Evolutionary conservation across 257 asterid species (phyloP), one percentile per base, ranked within the genome.

Genomic region (Primulina huaijiensis): DNA sequence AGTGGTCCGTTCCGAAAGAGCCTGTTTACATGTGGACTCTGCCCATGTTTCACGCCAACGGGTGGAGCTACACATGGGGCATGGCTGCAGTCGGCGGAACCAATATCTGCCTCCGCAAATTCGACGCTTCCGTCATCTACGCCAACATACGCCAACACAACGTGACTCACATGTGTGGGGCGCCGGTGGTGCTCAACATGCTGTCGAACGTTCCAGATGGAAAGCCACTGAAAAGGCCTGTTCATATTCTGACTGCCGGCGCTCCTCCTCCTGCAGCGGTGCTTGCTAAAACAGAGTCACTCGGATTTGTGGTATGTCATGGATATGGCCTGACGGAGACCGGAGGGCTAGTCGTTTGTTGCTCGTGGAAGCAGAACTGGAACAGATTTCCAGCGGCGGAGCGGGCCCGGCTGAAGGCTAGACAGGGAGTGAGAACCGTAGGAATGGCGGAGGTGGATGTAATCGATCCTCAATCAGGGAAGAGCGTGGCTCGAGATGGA

Each of bases 261-360:
- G 74, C 79, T 14, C 75, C 79, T 4, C 75, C 79, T 8, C 79
- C 79, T 1, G 70, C 79, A 1, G 61, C 79, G 0, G 71, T 75
- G n/a, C 60, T 75, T 14, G 20, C 16, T 4, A 34, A 65, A 19
- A 64, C 75, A 1, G 71, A 75, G 14, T 29, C 70, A 1, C 61
- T 75, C 4, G 75, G 79, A 7, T 68, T 75, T 46, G 23, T 14
- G 0, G 79, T 75, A 20, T 34, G 14, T 9, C 79, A 75, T 69
- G 79, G 71, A 12, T 69, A 75, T 7, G 79, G 79, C 5, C 19
- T 75, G 66, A 75, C 79, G 2, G 79, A 75, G 65, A 65, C 71
- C 0, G 75, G 68, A 4, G 79, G 79, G 23, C 27, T 53, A 0
- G 69, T 57, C 17, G 60, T 69, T 35, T 68, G 23, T 4, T 75